These are phyloP conservation scores for grape (Vitis vinifera) DNA, from an alignment of 164 flowering plant species.

Conservation along the genomic window ASM3070453v1 NC_081817.1:72001-72500, in stretches of 20 bases:
- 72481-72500: neutral
- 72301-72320: conserved; percentile 83
- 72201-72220: conserved; percentile 91
- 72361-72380: neutral
- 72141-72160: conserved; percentile 48
- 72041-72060: too few relatives aligned
- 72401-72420: neutral
- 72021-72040: too few relatives aligned
- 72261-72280: conserved; percentile 62
- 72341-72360: neutral
- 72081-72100: neutral
- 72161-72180: conserved; percentile 89
- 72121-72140: conserved; percentile 5
- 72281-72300: conserved; percentile 72
- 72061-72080: neutral
- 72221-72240: conserved; percentile 81
- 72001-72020: too few relatives aligned
- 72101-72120: neutral
- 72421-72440: neutral
- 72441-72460: neutral
- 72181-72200: conserved; percentile 77
- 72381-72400: neutral
- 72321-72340: neutral
- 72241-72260: conserved; percentile 65
- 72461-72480: neutral